Evolutionary conservation across 2,329 filamentous ascomycete species (phyloP), one percentile per base, ranked within the genome.

Genomic region (Neopestalotiopsis sp.): DNA sequence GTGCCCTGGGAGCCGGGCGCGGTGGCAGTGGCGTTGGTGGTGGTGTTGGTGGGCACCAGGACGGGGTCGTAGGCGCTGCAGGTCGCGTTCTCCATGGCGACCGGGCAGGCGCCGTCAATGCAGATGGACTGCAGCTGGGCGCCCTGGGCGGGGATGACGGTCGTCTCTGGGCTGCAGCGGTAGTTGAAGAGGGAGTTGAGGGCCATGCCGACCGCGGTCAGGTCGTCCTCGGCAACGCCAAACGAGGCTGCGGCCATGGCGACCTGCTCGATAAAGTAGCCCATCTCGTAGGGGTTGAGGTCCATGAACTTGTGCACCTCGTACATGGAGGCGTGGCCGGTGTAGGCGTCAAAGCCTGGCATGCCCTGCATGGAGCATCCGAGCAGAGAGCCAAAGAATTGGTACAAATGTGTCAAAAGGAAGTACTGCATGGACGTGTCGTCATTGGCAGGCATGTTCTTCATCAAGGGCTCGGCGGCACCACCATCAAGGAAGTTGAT

Each of bases 401-500:
- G 78, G 80, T 91, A 90, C 49, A 91, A 80, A 74, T 90, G 89
- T 59, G 87, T 90, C 70, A 91, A 78, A 67, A 91, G 86, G 70
- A 82, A 82, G 77, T 88, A 88, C 83, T 90, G 88, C 68, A 84
- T 83, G 0, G 86, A 88, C 20, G 69, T 81, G 5, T 77, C 81
- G 70, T 81, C 79, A 70, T 87, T 83, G 71, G 88, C 81, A 17
- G 88, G 83, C 82, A 79, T 87, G 79, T 88, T 88, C 76, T 82
- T 83, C 81, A 80, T 85, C 71, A 90, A 75, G 30, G 88, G 86
- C 20, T 78, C 82, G 40, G 87, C 87, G 71, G 84, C 88, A 57
- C 88, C 89, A 61, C 84, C 88, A 71, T 90, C 89, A 32, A 91
- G 81, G 78, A 89, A 90, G 82, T 90, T 90, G 77, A 89, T 79